Evolutionary conservation across 192 early-diverging fungal genomes (phyloP).

Genomic region (Diversispora epigaea): DNA sequence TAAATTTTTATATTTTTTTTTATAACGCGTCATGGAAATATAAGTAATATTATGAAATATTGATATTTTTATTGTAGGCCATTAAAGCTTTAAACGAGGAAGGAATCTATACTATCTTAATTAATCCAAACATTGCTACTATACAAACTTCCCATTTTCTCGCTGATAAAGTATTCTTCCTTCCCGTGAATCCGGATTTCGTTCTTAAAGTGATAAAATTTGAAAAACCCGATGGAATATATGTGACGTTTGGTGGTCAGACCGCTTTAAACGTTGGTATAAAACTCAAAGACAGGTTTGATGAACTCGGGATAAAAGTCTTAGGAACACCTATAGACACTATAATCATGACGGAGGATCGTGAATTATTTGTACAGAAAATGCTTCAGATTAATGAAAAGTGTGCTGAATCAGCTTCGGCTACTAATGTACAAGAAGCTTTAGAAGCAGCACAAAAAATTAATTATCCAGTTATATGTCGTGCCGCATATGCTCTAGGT

Average conservation of each 20-base stretch:
- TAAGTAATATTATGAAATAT: neutral
- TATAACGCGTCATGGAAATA: neutral
- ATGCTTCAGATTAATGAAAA: constrained; percentile 81
- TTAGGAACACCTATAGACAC: constrained; percentile 95
- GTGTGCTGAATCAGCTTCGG: constrained; percentile 86
- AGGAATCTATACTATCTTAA: constrained; percentile 88
- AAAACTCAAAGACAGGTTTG: constrained; percentile 81
- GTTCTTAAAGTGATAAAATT: constrained; percentile 88
- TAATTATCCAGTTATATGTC: constrained; percentile 92
- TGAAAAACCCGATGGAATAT: constrained; percentile 94
- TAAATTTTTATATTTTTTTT: neutral
- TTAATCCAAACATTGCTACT: constrained; percentile 99
- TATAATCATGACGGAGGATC: constrained; percentile 88
- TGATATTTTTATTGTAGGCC: constrained; percentile 58
- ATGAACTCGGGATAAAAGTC: constrained; percentile 82
- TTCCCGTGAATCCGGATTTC: constrained; percentile 92
- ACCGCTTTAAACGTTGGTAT: constrained; percentile 95
- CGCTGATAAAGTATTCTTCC: constrained; percentile 93
- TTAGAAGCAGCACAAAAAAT: constrained; percentile 81
- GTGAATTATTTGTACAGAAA: constrained; percentile 92
- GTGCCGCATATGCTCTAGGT: constrained; percentile 91
- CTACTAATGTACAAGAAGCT: constrained; percentile 84
- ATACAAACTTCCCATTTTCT: constrained; percentile 94
- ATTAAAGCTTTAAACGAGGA: constrained; percentile 97
- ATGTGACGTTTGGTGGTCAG: constrained; percentile 96